Evolutionary conservation across 2,329 filamentous ascomycete genomes (phyloP).

Genomic region (Clarireedia sp.): DNA sequence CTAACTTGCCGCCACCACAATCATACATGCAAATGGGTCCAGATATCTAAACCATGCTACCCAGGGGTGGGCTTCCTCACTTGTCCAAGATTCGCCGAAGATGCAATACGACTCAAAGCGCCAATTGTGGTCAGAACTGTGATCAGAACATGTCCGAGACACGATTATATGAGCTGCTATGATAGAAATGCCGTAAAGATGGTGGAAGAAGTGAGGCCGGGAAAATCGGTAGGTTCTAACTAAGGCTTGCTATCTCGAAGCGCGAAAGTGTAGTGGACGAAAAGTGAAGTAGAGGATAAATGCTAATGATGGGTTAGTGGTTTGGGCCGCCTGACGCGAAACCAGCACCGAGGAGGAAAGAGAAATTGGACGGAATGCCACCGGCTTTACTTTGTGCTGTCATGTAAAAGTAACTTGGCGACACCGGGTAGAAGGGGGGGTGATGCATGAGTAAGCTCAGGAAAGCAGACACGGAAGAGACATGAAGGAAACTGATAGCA

Average conservation of each 20-base stretch:
- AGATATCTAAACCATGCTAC: background rate
- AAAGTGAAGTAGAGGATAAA: background rate
- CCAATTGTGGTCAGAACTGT: background rate
- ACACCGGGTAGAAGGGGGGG: background rate
- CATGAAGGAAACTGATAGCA: background rate
- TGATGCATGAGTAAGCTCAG: background rate
- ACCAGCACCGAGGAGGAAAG: background rate
- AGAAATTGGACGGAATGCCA: background rate
- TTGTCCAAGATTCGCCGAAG: constrained; percentile 1
- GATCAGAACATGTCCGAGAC: background rate
- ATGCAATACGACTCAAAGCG: background rate
- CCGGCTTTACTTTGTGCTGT: background rate
- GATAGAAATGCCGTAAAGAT: constrained; percentile 7
- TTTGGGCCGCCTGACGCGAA: constrained; percentile 1
- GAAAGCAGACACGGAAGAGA: background rate
- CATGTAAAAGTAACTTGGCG: background rate
- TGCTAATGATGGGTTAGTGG: constrained; percentile 1
- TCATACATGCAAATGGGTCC: constrained; percentile 5
- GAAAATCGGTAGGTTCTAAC: background rate
- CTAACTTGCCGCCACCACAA: background rate
- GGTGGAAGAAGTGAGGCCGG: constrained; percentile 1
- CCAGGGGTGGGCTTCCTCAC: background rate
- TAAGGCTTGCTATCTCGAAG: background rate
- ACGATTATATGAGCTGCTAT: constrained; percentile 1
- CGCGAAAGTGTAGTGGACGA: background rate